phyloP scores from a whole-genome alignment of 257 asterid species.

The Scutellaria minor region DNA sequence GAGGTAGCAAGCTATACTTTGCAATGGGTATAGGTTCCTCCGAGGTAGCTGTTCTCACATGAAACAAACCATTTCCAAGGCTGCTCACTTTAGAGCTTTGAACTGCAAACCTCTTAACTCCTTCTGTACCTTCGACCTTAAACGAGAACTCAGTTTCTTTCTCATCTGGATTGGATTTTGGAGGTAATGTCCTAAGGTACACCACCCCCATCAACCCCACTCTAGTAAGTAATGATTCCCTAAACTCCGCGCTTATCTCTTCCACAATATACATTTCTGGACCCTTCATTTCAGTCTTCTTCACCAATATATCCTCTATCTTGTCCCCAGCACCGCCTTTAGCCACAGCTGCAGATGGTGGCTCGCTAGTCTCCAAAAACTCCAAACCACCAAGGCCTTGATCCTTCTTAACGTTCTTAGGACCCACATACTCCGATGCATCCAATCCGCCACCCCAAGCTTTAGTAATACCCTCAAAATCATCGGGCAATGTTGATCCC shows the following conservation, averaged over 20 bases:
- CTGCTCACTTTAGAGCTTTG: constrained; percentile 81
- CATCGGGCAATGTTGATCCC: constrained; percentile 80
- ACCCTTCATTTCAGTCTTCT: constrained; percentile 88
- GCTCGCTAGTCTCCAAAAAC: constrained; percentile 74
- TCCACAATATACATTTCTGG: constrained; percentile 92
- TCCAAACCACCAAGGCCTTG: constrained; percentile 98
- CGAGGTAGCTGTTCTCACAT: constrained; percentile 76
- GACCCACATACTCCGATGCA: constrained; percentile 86
- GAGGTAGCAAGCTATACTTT: constrained; percentile 80
- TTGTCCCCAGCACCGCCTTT: constrained; percentile 63
- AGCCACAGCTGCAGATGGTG: constrained; percentile 62
- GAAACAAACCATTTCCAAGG: constrained; percentile 82
- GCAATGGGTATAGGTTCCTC: constrained; percentile 74
- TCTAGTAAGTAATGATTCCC: constrained; percentile 88
- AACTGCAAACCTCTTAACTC: constrained; percentile 84
- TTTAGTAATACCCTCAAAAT: constrained; percentile 90
- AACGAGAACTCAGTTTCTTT: constrained; percentile 89
- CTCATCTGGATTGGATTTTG: constrained; percentile 58
- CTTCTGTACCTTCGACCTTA: constrained; percentile 75
- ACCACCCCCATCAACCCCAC: constrained; percentile 81
- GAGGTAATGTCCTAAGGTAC: constrained; percentile 75
- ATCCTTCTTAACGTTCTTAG: constrained; percentile 78
- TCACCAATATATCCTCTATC: constrained; percentile 83
- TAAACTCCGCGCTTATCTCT: constrained; percentile 87
- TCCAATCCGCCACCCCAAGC: constrained; percentile 99